phyloP scores from a whole-genome alignment of 805 yeast genomes.

The Candida morakotiae region DNA sequence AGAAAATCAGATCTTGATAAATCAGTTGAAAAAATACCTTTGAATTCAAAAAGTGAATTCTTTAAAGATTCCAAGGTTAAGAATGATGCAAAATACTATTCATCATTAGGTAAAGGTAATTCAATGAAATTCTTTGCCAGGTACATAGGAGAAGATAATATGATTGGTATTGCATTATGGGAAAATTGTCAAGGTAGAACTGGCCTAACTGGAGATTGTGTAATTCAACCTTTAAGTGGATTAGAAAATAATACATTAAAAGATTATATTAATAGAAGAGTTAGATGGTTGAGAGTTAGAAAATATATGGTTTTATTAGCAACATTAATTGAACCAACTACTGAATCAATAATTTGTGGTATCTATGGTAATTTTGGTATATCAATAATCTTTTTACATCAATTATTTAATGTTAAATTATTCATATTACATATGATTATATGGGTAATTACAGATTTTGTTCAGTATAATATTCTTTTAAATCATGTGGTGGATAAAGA shows the following conservation, averaged over 20 bases:
- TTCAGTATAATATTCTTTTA: slow-evolving; percentile 49
- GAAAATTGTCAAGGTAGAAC: slow-evolving; percentile 61
- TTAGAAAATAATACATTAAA: slow-evolving; percentile 34
- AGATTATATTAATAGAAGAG: slow-evolving; percentile 65
- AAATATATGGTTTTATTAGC: slow-evolving; percentile 86
- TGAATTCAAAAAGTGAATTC: slow-evolving; percentile 19
- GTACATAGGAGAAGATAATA: slow-evolving; percentile 88
- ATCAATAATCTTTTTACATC: slow-evolving; percentile 38
- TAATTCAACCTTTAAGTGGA: slow-evolving; percentile 61
- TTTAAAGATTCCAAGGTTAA: slow-evolving; percentile 27
- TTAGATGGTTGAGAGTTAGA: slow-evolving; percentile 82
- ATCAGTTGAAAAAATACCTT: slow-evolving; percentile 43
- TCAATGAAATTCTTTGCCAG: slow-evolving; percentile 70
- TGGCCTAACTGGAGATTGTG: slow-evolving; percentile 74
- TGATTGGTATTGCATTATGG: slow-evolving; percentile 88
- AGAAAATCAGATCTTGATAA: slow-evolving; percentile 59
- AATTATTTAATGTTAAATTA: slow-evolving; percentile 28
- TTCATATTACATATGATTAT: slow-evolving; percentile 49
- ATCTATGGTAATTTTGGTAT: slow-evolving; percentile 59
- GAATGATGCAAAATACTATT: slow-evolving; percentile 23
- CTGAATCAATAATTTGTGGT: slow-evolving; percentile 72
- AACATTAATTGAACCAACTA: slow-evolving; percentile 80
- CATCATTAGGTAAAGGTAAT: slow-evolving; percentile 32
- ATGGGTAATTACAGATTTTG: slow-evolving; percentile 67
- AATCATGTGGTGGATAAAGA: slow-evolving; percentile 15